A percentile compares a stretch with the other conserved stretches of the same genome.
These are phyloP conservation scores for Adansonia madagascariensis DNA, from an alignment of 441 rosid species.

Conservation along the genomic window DNA sequence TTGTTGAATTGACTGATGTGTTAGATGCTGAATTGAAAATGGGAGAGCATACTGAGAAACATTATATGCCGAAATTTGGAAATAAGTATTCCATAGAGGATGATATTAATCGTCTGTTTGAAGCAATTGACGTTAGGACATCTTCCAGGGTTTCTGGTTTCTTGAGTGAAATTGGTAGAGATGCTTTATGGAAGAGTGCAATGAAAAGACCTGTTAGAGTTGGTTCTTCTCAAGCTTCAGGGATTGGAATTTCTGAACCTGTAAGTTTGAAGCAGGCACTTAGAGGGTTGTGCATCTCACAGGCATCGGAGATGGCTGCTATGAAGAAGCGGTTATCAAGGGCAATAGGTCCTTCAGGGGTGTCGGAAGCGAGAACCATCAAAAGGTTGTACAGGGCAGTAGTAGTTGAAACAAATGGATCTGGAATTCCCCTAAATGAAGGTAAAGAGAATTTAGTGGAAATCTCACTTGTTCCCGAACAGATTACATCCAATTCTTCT, in stretches of 20 bases:
- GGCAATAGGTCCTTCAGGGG: constrained; percentile 48
- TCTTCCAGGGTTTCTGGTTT: constrained; percentile 42
- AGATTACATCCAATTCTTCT: constrained; percentile 31
- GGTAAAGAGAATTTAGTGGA: constrained; percentile 57
- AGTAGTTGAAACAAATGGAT: constrained; percentile 63
- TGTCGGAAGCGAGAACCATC: constrained; percentile 64
- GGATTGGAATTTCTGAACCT: constrained; percentile 72
- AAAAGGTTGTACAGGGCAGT: constrained; percentile 64
- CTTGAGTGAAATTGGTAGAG: constrained; percentile 41
- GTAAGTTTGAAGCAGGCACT: constrained; percentile 85
- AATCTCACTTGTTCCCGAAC: constrained; percentile 69
- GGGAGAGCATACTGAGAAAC: constrained; percentile 35
- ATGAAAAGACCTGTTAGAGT: constrained; percentile 73
- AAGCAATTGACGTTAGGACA: constrained; percentile 60
- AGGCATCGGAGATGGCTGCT: constrained; percentile 90
- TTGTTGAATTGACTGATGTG: constrained; percentile 58
- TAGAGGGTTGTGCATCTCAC: constrained; percentile 80
- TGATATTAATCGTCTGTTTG: constrained; percentile 74
- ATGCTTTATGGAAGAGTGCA: constrained; percentile 58
- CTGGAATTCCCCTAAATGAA: constrained; percentile 46
- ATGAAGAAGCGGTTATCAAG: constrained; percentile 55
- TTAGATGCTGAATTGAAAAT: constrained; percentile 33
- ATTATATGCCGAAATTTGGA: constrained; percentile 37
- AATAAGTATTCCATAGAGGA: constrained; percentile 68
- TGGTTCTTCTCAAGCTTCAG: constrained; percentile 59